Conservation (phyloP, 345 rosid genomes). For the Microthlaspi erraticum region DNA sequence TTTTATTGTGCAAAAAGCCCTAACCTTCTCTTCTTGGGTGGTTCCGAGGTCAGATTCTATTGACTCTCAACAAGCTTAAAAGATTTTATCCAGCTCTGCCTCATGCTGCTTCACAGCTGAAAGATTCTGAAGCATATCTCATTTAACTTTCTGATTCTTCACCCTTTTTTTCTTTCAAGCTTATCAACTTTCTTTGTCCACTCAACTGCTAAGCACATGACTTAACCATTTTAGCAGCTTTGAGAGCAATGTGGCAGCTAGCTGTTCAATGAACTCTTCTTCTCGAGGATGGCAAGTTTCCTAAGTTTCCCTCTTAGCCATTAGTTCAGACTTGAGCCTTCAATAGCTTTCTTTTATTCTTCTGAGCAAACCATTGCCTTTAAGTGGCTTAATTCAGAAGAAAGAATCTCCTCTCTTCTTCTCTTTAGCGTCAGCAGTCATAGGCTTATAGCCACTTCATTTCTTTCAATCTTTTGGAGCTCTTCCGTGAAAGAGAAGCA, state of each 20-base stretch:
- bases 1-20: constrained; percentile 73
- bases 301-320: constrained; percentile 61
- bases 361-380: constrained; percentile 74
- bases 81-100: constrained; percentile 68
- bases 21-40: constrained; percentile 71
- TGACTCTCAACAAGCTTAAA: constrained; percentile 62
- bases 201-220: constrained; percentile 80
- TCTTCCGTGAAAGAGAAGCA: constrained; percentile 76
- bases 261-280: constrained; percentile 75
- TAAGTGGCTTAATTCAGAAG: too few species aligned
- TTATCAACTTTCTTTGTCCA: constrained; percentile 56
- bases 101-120: constrained; percentile 79
- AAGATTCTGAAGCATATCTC: constrained; percentile 78
- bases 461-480: constrained; percentile 73
- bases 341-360: constrained; percentile 52
- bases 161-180: constrained; percentile 62
- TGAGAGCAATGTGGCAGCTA: constrained; percentile 78
- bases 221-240: constrained; percentile 92
- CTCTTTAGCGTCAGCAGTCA: constrained; percentile 81
- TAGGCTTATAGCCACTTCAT: constrained; percentile 55
- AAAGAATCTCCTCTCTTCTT: too few species aligned
- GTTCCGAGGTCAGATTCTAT: constrained; percentile 61
- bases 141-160: constrained; percentile 70
- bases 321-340: too few species aligned
- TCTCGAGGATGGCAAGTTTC: constrained; percentile 52